phyloP scores from a whole-genome alignment of 768 basidiomycete species.

The Trametes sanguinea region DNA sequence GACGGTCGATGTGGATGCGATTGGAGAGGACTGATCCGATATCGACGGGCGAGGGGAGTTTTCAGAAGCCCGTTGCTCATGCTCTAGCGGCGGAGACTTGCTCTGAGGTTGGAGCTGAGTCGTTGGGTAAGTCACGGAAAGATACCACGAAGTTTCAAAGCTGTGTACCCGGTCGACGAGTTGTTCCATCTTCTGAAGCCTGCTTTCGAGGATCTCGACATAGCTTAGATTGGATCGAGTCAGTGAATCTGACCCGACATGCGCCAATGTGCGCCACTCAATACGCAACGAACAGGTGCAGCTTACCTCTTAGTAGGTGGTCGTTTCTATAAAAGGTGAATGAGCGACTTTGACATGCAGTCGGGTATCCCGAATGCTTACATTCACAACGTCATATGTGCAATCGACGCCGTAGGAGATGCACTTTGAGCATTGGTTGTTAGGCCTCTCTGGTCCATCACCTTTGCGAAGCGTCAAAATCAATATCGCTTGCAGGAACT shows the following conservation, averaged over 20 bases:
- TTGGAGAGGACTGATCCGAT: neutral
- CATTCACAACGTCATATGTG: conserved; percentile 18
- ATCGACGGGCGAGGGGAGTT: neutral
- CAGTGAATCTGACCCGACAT: neutral
- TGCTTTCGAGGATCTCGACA: conserved; percentile 24
- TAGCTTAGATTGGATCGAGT: conserved; percentile 12
- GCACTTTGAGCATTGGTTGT: conserved; percentile 18
- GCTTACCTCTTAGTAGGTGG: conserved; percentile 17
- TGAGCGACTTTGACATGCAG: no score
- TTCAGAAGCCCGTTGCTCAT: neutral
- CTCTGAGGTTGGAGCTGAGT: neutral
- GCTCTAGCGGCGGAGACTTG: conserved; percentile 2
- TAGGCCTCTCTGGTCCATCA: conserved; percentile 18
- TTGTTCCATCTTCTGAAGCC: conserved; percentile 27
- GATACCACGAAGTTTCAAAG: no score
- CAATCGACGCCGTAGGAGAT: conserved; percentile 13
- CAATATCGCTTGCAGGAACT: neutral
- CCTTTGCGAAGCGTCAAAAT: conserved; percentile 3
- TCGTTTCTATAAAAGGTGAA: conserved; percentile 2
- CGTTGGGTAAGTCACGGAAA: no score
- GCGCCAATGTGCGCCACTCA: no score
- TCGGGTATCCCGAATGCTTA: neutral
- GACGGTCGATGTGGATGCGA: neutral
- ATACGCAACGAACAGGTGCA: no score
- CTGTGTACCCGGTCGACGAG: conserved; percentile 22